Base-by-base conservation (phyloP, 371 early-diverging fungal genomes). In the Mucor racemosus region DNA sequence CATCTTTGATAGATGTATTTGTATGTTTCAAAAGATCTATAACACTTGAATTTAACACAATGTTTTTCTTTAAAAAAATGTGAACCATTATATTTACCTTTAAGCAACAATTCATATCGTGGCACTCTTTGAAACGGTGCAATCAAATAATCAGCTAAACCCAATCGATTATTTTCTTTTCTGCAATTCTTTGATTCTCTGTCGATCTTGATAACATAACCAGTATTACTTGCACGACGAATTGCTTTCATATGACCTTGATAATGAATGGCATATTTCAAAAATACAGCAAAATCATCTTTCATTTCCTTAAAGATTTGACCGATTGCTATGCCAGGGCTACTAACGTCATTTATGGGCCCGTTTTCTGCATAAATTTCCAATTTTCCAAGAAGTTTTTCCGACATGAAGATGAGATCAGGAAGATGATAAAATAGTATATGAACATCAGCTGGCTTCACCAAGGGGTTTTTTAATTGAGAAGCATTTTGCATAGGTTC, bases 241-340 rank as follows among this genome's bases (percentile, higher is more conserved):
- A 82, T 77, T 0, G 66, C 31, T 64, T 79, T 82, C 17, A 66
- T 61, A 63, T 79, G 67, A 46, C 68, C 26, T 60, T 73, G 72
- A 62, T 79, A 82, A 64, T 82, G 80, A 9, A 78, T 62, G 17
- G 82, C 73, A 64, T 82, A 79, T 69, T 78, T 77, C 15, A 79
- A 35, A 74, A 78, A 82, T 19, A 75, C 71, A 9, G 66, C 76
- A 46, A 77, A 62, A n/a, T 76, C 73, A 6, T 74, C 61, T 33
- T 77, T 68, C 1, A 77, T 50, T 14, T 62, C 63, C 40, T 63
- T 69, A 58, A 81, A 78, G 1, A 76, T 68, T n/a, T 48, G 63
- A 6, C 77, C 81, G 8, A 81, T 36, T 0, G 34, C 54, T 7
- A 8, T 4, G 44, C 42, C 60, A 13, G 60, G 66, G 38, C 50